phyloP scores from a whole-genome alignment of 1,284 basidiomycete species.

The Ceratobasidium sp. region DNA sequence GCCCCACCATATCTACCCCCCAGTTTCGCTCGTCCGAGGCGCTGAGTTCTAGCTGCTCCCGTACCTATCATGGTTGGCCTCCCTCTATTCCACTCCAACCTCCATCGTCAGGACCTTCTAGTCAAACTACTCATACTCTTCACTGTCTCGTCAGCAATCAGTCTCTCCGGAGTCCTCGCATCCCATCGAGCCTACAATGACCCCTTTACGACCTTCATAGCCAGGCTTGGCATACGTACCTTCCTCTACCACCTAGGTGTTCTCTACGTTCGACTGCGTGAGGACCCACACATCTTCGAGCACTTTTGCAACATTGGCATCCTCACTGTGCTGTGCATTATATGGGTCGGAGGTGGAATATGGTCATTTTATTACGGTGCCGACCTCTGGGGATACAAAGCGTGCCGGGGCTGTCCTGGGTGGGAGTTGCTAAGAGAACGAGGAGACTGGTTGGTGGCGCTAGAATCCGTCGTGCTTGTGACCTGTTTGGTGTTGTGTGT shows the following conservation, averaged over 20 bases:
- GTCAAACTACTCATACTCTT: constrained; percentile 2
- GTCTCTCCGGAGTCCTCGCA: background rate
- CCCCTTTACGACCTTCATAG: background rate
- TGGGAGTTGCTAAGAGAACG: background rate
- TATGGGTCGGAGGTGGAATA: constrained; percentile 3
- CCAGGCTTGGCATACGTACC: constrained; percentile 12
- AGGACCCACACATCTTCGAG: constrained; percentile 8
- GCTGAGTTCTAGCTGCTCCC: too few relatives aligned
- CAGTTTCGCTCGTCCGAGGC: too few relatives aligned
- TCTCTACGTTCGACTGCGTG: background rate
- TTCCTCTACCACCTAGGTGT: constrained; percentile 2
- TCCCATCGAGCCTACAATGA: constrained; percentile 8
- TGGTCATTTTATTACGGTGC: constrained; percentile 8
- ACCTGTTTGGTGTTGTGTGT: constrained; percentile 8
- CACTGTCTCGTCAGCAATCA: background rate
- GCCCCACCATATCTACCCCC: background rate
- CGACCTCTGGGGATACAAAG: constrained; percentile 26
- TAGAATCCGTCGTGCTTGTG: constrained; percentile 3
- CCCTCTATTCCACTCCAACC: background rate
- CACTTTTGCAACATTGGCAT: background rate
- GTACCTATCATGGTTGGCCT: too few relatives aligned
- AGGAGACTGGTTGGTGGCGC: constrained; percentile 2
- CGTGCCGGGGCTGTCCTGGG: background rate
- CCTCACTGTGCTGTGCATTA: background rate
- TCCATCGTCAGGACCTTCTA: background rate